Percentiles rank a stretch among this genome's conserved stretches.
These are phyloP conservation scores for Hypoxylon lienhwacheense DNA, from an alignment of 495 filamentous ascomycete species.

Conservation along the genomic window DNA sequence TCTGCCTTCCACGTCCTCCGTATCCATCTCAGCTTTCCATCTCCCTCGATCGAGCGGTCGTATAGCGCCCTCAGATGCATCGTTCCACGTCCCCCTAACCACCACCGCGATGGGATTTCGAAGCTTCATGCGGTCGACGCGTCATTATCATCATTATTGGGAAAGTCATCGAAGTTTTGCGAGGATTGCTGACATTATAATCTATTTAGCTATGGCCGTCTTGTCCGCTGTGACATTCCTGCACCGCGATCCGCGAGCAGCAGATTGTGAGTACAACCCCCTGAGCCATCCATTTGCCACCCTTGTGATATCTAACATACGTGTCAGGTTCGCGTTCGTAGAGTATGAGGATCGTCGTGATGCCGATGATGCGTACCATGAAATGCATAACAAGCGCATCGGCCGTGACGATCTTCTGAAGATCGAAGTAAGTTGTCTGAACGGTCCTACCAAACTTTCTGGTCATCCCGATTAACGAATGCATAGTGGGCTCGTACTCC, in stretches of 20 bases:
- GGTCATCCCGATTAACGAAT: slow-evolving; percentile 22
- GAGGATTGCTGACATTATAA: slow-evolving; percentile 46
- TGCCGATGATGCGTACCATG: slow-evolving; percentile 98
- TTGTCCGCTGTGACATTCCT: slow-evolving; percentile 98
- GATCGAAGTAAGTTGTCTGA: slow-evolving; percentile 75
- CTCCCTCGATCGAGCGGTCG: slow-evolving; percentile 61
- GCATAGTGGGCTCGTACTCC: slow-evolving; percentile 95
- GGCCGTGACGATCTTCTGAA: slow-evolving; percentile 95
- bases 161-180: slow-evolving; percentile 38
- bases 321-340: slow-evolving; percentile 90
- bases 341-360: slow-evolving; percentile 99
- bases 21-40: slow-evolving; percentile 45
- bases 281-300: background rate
- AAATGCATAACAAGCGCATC: slow-evolving; percentile 99
- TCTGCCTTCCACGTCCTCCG: slow-evolving; percentile 44
- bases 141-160: slow-evolving; percentile 26
- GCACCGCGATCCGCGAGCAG: slow-evolving; percentile 90
- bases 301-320: slow-evolving; percentile 24
- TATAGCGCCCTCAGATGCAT: slow-evolving; percentile 41
- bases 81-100: slow-evolving; percentile 44
- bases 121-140: slow-evolving; percentile 36
- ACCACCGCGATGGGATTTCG: slow-evolving; percentile 38
- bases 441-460: background rate
- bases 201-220: slow-evolving; percentile 83
- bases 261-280: slow-evolving; percentile 95